Conservation (phyloP, 257 asterid species). For the Solanum rostratum region DNA sequence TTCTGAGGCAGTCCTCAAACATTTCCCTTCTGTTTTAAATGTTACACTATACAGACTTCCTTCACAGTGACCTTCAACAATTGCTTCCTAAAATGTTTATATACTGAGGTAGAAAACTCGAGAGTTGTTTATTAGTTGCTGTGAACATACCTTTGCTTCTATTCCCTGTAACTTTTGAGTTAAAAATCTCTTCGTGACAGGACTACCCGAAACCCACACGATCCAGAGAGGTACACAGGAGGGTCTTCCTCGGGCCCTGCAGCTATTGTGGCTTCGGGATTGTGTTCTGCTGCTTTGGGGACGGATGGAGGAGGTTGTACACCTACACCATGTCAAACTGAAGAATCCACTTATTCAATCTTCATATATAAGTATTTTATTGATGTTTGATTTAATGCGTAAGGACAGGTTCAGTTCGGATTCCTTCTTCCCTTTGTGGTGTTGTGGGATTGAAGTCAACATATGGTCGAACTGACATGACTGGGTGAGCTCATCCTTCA, state of each 20-base stretch:
- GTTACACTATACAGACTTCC: background rate
- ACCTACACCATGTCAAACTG: conserved; percentile 8
- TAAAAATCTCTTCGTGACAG: conserved; percentile 23
- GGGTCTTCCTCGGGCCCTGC: conserved; percentile 99
- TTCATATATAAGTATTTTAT: conserved; percentile 2
- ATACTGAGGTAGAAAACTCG: background rate
- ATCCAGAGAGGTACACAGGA: conserved; percentile 87
- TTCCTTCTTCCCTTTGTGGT: conserved; percentile 62
- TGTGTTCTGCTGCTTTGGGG: conserved; percentile 94
- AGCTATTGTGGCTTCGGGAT: conserved; percentile 92
- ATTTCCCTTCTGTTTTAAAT: background rate
- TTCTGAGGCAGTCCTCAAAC: background rate
- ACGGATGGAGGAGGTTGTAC: conserved; percentile 98
- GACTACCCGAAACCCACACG: conserved; percentile 94
- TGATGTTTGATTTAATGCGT: conserved; percentile 6
- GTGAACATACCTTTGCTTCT: background rate
- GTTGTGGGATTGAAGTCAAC: conserved; percentile 46
- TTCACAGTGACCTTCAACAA: background rate
- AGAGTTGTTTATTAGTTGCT: background rate
- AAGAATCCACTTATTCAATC: conserved; percentile 3
- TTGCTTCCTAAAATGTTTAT: background rate
- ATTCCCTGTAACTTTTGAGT: background rate
- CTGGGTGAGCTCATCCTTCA: conserved; percentile 46
- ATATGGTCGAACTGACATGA: conserved; percentile 73
- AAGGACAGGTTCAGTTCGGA: conserved; percentile 80